Evolutionary conservation across 768 basidiomycete species (phyloP).

Genomic region (Pisolithus albus): DNA sequence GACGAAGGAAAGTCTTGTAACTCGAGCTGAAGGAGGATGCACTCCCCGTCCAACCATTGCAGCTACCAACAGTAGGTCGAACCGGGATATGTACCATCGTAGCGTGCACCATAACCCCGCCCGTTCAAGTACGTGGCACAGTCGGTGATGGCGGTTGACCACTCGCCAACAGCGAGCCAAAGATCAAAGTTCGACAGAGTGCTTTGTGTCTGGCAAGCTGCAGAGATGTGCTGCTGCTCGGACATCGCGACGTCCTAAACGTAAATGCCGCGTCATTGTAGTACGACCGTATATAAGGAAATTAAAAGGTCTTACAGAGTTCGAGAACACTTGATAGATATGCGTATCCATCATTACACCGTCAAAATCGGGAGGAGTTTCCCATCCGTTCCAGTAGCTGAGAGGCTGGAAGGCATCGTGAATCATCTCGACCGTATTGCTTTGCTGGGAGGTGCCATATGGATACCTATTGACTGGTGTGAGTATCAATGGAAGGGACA

Average conservation of each 20-base stretch:
- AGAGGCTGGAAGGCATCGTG: conserved; percentile 78
- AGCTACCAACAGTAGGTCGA: conserved; percentile 67
- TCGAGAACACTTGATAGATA: conserved; percentile 69
- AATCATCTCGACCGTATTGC: conserved; percentile 59
- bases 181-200: conserved; percentile 50
- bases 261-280: not conserved
- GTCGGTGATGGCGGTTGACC: conserved; percentile 72
- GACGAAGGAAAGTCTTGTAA: conserved; percentile 77
- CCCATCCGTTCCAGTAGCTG: conserved; percentile 61
- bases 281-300: not conserved
- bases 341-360: conserved; percentile 79
- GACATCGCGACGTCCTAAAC: conserved; percentile 40
- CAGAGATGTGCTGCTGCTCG: conserved; percentile 49
- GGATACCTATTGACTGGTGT: conserved; percentile 28
- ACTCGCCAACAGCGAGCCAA: conserved; percentile 87
- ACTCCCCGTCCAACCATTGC: conserved; percentile 65
- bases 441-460: conserved; percentile 35
- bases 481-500: not conserved
- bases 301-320: conserved; percentile 36
- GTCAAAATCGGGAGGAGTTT: conserved; percentile 42
- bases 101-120: conserved; percentile 61
- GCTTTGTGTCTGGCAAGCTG: conserved; percentile 46
- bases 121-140: conserved; percentile 66
- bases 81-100: conserved; percentile 57
- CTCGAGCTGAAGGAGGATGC: conserved; percentile 63